These are phyloP conservation scores for Sporothrix euskadiensis DNA, from an alignment of 2,329 filamentous ascomycete species.

Conservation along the genomic window DNA sequence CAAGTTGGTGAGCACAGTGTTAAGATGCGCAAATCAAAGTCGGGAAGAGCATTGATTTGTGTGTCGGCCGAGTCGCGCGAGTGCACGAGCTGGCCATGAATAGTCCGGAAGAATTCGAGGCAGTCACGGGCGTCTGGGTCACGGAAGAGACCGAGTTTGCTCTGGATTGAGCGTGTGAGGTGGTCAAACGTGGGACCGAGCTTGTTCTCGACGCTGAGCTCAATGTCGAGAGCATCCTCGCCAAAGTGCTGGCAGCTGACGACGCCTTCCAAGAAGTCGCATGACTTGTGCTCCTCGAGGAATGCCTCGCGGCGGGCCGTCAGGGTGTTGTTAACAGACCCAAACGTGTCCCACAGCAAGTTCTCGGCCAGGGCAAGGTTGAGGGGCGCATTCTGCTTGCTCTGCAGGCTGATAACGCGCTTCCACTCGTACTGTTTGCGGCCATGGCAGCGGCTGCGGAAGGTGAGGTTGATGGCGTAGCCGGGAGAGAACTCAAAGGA, in stretches of 20 bases:
- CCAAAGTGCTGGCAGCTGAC: slow-evolving; percentile 45
- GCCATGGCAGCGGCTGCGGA: slow-evolving; percentile 46
- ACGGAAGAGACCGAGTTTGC: slow-evolving; percentile 49
- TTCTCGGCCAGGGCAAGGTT: slow-evolving; percentile 50
- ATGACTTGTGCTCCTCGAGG: slow-evolving; percentile 44
- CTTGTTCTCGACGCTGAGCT: slow-evolving; percentile 51
- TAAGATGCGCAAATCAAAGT: slow-evolving; percentile 51
- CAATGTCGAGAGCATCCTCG: slow-evolving; percentile 49
- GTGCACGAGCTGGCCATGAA: slow-evolving; percentile 43
- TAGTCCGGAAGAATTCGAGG: slow-evolving; percentile 45
- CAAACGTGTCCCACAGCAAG: slow-evolving; percentile 49
- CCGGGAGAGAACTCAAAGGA: slow-evolving; percentile 51
- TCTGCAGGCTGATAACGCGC: slow-evolving; percentile 47
- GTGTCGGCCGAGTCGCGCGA: slow-evolving; percentile 47
- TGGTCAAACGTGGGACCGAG: slow-evolving; percentile 51
- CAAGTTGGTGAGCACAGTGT: slow-evolving; percentile 51
- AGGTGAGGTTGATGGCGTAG: slow-evolving; percentile 50
- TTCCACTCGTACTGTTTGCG: slow-evolving; percentile 42
- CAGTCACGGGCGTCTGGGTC: slow-evolving; percentile 48
- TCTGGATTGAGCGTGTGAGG: slow-evolving; percentile 46
- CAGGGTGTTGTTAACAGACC: slow-evolving; percentile 46
- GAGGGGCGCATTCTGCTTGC: slow-evolving; percentile 51
- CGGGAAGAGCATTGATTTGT: slow-evolving; percentile 46
- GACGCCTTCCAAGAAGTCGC: slow-evolving; percentile 42
- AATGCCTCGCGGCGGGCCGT: slow-evolving; percentile 46